A percentile compares a stretch with the other conserved stretches of the same genome.
Evolutionary conservation across 768 basidiomycete genomes (phyloP).

Genomic region (Trametes cingulata): DNA sequence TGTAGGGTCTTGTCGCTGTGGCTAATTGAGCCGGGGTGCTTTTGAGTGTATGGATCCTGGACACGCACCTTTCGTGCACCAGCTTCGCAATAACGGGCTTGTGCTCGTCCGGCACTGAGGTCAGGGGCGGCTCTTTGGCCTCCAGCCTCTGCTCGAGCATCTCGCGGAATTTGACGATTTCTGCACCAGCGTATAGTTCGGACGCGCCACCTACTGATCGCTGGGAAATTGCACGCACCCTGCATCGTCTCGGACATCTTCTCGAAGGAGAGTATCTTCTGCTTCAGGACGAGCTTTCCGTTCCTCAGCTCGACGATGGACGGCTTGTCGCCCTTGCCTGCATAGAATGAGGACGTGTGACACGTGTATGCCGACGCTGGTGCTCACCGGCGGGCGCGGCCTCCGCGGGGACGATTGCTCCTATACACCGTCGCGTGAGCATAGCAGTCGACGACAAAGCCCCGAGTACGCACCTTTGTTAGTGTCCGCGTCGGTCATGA

Average conservation of each 20-base stretch:
- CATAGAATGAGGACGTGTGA: not conserved
- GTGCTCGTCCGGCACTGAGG: constrained; percentile 65
- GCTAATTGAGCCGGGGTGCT: not conserved
- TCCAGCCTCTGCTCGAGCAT: constrained; percentile 61
- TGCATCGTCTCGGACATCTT: constrained; percentile 81
- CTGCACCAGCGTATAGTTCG: constrained; percentile 36
- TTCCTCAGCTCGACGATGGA: constrained; percentile 68
- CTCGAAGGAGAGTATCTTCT: constrained; percentile 73
- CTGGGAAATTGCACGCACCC: constrained; percentile 45
- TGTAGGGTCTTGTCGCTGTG: constrained; percentile 70
- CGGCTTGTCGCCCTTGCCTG: constrained; percentile 43
- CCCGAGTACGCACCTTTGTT: constrained; percentile 35
- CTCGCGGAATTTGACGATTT: constrained; percentile 75
- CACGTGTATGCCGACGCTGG: constrained; percentile 1
- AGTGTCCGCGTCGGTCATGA: constrained; percentile 39
- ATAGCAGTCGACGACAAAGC: not conserved
- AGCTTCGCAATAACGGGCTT: constrained; percentile 78
- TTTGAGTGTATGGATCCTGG: not conserved
- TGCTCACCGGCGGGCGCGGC: constrained; percentile 12
- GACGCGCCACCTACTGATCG: not conserved
- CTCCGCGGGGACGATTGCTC: not conserved
- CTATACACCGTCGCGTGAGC: not conserved
- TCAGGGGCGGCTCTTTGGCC: constrained; percentile 50
- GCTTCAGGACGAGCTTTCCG: constrained; percentile 74
- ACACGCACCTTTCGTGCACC: constrained; percentile 77